Percentiles rank a stretch among this genome's conserved stretches.
Conservation (phyloP, 1,139 yeast species). For the Yamadazyma siamensis region DNA sequence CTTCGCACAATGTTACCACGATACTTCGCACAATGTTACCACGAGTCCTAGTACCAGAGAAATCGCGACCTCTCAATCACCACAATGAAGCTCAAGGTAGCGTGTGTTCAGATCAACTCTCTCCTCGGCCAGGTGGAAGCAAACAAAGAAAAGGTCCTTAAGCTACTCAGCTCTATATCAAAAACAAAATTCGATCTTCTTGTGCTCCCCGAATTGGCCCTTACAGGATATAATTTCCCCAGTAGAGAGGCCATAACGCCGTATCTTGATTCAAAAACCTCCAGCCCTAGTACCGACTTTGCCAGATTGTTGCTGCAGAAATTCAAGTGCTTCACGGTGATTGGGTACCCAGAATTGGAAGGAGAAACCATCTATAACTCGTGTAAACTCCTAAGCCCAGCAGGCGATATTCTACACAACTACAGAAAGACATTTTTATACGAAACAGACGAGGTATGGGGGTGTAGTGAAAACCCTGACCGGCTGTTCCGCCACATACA, state of each 20-base stretch:
- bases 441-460: slow-evolving; percentile 80
- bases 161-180: slow-evolving; percentile 26
- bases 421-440: slow-evolving; percentile 79
- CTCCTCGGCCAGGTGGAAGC: slow-evolving; percentile 54
- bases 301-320: slow-evolving; percentile 52
- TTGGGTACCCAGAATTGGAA: slow-evolving; percentile 75
- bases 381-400: slow-evolving; percentile 59
- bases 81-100: slow-evolving; percentile 43
- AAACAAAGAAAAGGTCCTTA: slow-evolving; percentile 48
- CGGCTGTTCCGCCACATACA: slow-evolving; percentile 44
- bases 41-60: too few relatives aligned
- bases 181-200: slow-evolving; percentile 51
- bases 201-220: slow-evolving; percentile 78
- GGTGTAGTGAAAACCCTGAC: slow-evolving; percentile 65
- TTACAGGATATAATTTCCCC: slow-evolving; percentile 79
- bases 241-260: slow-evolving; percentile 54
- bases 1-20: too few relatives aligned
- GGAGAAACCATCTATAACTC: slow-evolving; percentile 56
- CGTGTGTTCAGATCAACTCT: slow-evolving; percentile 70
- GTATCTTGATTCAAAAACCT: slow-evolving; percentile 40
- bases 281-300: slow-evolving; percentile 44
- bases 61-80: too few relatives aligned
- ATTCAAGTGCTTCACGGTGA: slow-evolving; percentile 63
- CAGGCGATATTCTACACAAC: slow-evolving; percentile 59
- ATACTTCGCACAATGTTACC: too few relatives aligned